Percentiles rank a stretch among this genome's conserved stretches.
These are phyloP conservation scores for Neurospora cerealis DNA, from an alignment of 495 filamentous ascomycete genomes.

Conservation along the genomic window DNA sequence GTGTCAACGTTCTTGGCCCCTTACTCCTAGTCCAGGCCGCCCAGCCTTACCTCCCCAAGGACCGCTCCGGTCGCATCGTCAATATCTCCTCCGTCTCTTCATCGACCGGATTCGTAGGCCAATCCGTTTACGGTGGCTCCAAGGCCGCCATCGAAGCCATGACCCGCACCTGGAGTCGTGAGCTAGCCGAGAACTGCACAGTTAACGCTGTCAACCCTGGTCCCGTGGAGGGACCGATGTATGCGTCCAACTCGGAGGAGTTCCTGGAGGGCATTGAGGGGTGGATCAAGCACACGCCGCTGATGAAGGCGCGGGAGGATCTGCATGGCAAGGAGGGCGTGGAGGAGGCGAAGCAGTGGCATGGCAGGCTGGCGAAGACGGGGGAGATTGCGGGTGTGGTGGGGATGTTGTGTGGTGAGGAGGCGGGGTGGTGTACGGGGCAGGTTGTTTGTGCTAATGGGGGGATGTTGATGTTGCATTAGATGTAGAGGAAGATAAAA, in stretches of 20 bases:
- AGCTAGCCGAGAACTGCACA: conserved; percentile 66
- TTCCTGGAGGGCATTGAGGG: conserved; percentile 33
- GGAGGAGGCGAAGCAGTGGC: conserved; percentile 42
- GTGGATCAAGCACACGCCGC: conserved; percentile 60
- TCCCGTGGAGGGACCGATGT: conserved; percentile 72
- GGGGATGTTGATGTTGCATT: conserved; percentile 56
- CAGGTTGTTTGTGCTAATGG: conserved; percentile 84
- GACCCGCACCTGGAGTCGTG: conserved; percentile 81
- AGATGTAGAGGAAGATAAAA: not conserved
- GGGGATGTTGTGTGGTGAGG: conserved; percentile 68
- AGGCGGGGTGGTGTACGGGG: conserved; percentile 73
- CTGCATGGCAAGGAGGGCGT: conserved; percentile 53
- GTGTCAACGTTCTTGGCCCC: conserved; percentile 77
- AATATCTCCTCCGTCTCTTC: conserved; percentile 67
- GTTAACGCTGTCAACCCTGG: conserved; percentile 88
- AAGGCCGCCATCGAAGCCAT: conserved; percentile 89
- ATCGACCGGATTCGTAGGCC: conserved; percentile 55
- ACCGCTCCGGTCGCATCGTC: conserved; percentile 69
- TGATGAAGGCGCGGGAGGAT: conserved; percentile 41
- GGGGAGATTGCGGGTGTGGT: conserved; percentile 77
- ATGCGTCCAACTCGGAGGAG: conserved; percentile 26
- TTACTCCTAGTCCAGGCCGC: conserved; percentile 69
- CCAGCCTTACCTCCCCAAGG: conserved; percentile 57
- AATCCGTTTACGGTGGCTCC: conserved; percentile 77
- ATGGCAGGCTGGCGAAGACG: conserved; percentile 63